Evolutionary conservation across 306 rosid genomes (phyloP).

Genomic region (Rubus idaeus): DNA sequence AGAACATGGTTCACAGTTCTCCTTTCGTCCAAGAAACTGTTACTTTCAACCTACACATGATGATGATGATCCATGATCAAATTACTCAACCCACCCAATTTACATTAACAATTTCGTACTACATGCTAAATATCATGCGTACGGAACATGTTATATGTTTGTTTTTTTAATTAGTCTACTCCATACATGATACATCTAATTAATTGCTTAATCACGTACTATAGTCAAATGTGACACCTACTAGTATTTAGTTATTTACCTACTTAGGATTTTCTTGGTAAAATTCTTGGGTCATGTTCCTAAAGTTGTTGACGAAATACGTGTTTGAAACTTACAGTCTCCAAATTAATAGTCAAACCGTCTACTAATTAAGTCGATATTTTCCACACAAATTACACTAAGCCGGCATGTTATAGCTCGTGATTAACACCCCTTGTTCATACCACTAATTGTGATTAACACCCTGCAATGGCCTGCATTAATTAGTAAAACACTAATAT

Average conservation of each 20-base stretch:
- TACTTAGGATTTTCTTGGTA: slow-evolving; percentile 13
- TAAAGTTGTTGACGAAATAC: slow-evolving; percentile 7
- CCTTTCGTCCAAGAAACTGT: slow-evolving; percentile 40
- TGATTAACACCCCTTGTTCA: not conserved
- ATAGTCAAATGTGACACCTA: not conserved
- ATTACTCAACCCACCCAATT: slow-evolving; percentile 24
- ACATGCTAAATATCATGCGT: slow-evolving; percentile 26
- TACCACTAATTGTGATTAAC: not conserved
- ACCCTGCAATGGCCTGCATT: slow-evolving; percentile 5
- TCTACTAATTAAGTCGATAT: not conserved
- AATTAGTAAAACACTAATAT: not conserved
- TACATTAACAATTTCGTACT: slow-evolving; percentile 15
- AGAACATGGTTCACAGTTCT: slow-evolving; percentile 23
- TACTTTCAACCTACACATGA: slow-evolving; percentile 30
- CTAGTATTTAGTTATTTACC: not conserved
- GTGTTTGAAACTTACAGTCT: not conserved
- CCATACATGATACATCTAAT: not conserved
- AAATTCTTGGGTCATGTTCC: not conserved
- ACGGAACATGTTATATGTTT: slow-evolving; percentile 32
- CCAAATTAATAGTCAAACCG: not conserved
- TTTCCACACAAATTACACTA: not conserved
- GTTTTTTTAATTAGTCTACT: not conserved
- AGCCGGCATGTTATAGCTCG: not conserved
- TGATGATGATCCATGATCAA: slow-evolving; percentile 17
- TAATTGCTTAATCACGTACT: not conserved